Percentiles rank a stretch among this genome's conserved stretches.
phyloP scores from a whole-genome alignment of 176 grass and related monocot genomes.

The Triticum monococcum region DNA sequence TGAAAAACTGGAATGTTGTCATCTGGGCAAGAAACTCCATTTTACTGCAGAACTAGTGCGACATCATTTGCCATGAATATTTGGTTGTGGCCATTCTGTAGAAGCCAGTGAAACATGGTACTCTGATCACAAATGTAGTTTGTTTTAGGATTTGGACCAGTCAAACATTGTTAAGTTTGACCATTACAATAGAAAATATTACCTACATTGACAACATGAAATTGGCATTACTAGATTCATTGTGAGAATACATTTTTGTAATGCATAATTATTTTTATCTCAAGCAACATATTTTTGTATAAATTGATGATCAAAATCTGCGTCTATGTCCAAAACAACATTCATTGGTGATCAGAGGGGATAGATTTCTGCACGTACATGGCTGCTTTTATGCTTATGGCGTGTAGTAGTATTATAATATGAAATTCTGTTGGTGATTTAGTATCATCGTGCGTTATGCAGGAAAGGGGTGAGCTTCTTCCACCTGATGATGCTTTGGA shows the following conservation, averaged over 20 bases:
- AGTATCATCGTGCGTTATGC: conserved; percentile 32
- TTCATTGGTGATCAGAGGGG: background rate
- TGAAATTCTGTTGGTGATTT: conserved; percentile 17
- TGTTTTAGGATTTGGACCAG: background rate
- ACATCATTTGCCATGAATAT: conserved; percentile 20
- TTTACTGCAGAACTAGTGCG: background rate
- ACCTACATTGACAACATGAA: conserved; percentile 1
- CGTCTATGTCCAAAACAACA: background rate
- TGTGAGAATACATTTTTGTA: background rate
- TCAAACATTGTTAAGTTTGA: background rate
- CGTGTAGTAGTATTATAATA: conserved; percentile 16
- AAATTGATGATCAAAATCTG: background rate
- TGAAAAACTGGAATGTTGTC: background rate
- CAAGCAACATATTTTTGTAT: background rate
- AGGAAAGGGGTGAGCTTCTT: conserved; percentile 99
- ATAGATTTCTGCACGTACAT: background rate
- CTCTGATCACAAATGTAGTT: background rate
- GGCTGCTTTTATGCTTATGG: background rate
- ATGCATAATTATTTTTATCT: background rate
- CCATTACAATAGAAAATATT: background rate
- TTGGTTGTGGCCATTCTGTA: conserved; percentile 17
- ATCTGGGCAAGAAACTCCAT: conserved; percentile 14
- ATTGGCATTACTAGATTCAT: conserved; percentile 2
- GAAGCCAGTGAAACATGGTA: background rate
- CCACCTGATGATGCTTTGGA: conserved; percentile 85